phyloP scores from a whole-genome alignment of 345 rosid species.

The Salix koriyanagi region DNA sequence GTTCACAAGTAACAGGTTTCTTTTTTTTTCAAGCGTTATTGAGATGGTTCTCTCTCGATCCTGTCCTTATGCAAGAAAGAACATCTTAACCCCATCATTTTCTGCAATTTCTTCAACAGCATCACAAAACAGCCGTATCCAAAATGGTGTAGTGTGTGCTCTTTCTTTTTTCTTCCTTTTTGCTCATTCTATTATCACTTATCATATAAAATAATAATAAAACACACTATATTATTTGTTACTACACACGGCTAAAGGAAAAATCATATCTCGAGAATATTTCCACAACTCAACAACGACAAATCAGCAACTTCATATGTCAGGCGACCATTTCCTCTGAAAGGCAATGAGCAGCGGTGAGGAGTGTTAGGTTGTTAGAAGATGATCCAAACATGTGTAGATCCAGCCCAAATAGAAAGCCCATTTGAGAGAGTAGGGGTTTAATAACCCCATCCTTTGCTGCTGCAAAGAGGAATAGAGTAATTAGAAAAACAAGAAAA shows the following conservation, averaged over 20 bases:
- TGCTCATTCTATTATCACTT: too few species aligned
- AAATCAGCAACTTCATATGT: conserved; percentile 23
- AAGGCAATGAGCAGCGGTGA: conserved; percentile 28
- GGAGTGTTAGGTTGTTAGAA: neutral
- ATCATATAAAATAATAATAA: too few species aligned
- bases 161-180: neutral
- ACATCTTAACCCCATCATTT: neutral
- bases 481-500: too few species aligned
- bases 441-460: too few species aligned
- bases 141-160: neutral
- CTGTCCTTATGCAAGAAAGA: neutral
- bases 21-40: neutral
- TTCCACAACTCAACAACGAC: conserved; percentile 24
- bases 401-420: too few species aligned
- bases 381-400: too few species aligned
- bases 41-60: neutral
- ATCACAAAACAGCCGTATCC: neutral
- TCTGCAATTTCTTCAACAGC: neutral
- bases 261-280: conserved; percentile 33
- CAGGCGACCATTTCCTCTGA: conserved; percentile 24
- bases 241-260: conserved; percentile 76
- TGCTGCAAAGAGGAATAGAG: too few species aligned
- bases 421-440: too few species aligned
- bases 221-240: conserved; percentile 8
- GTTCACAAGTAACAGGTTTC: neutral